Percentiles rank a stretch among this genome's conserved stretches.
phyloP scores from a whole-genome alignment of 176 grass and related monocot species.

The Pharus latifolius region DNA sequence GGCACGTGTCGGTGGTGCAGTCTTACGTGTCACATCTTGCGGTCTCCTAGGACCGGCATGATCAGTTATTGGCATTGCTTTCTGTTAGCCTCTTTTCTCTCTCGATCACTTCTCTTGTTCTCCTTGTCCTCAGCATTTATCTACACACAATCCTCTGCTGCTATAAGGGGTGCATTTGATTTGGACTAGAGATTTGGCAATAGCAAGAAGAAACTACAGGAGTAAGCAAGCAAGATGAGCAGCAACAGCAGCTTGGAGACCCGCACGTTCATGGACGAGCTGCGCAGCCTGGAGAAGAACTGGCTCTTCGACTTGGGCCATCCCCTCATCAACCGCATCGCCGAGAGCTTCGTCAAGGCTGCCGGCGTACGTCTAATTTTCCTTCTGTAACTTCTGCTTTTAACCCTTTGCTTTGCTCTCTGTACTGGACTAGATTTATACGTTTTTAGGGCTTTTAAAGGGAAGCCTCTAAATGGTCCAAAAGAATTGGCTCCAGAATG shows the following conservation, averaged over 20 bases:
- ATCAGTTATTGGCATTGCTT: not conserved
- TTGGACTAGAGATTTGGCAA: not conserved
- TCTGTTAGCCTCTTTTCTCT: not conserved
- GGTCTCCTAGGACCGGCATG: not conserved
- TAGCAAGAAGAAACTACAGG: not conserved
- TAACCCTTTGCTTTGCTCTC: not conserved
- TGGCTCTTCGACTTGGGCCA: conserved; percentile 74
- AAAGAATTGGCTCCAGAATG: too few relatives aligned
- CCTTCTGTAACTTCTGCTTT: not conserved
- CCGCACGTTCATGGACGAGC: conserved; percentile 54
- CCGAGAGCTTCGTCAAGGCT: conserved; percentile 84
- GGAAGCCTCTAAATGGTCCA: too few relatives aligned
- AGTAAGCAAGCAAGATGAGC: conserved; percentile 3
- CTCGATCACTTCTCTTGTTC: not conserved
- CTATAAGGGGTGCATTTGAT: not conserved
- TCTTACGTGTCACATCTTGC: conserved; percentile 10
- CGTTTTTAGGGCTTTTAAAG: too few relatives aligned
- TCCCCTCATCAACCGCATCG: conserved; percentile 67
- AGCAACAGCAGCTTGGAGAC: conserved; percentile 32
- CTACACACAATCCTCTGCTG: not conserved
- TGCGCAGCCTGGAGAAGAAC: conserved; percentile 42
- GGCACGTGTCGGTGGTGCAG: conserved; percentile 4
- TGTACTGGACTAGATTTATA: not conserved
- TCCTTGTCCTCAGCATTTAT: not conserved
- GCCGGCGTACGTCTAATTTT: conserved; percentile 38